phyloP scores from a whole-genome alignment of 1,139 yeast species.

The Suhomyces panamericanus region DNA sequence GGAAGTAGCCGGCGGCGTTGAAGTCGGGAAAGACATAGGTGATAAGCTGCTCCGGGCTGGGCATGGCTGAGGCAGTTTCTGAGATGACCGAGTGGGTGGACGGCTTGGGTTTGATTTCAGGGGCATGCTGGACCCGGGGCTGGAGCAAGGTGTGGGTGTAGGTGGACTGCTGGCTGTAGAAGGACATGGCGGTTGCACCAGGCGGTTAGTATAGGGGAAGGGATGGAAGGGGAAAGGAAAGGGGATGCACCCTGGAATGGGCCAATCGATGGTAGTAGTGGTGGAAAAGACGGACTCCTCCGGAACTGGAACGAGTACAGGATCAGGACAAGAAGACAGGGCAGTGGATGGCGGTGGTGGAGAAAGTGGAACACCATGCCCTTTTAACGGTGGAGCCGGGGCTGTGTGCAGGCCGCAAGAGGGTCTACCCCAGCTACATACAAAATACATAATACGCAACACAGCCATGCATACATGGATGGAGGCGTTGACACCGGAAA shows the following conservation, averaged over 20 bases:
- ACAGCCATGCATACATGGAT: no score
- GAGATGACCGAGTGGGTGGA: background rate
- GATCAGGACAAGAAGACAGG: background rate
- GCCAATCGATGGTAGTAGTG: background rate
- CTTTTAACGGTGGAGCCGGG: background rate
- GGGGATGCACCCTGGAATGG: background rate
- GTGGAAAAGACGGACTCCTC: background rate
- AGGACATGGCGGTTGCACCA: background rate
- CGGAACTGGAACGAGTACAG: background rate
- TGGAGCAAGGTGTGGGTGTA: background rate
- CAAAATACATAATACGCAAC: no score
- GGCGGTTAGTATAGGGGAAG: no score
- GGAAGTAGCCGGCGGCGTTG: constrained; percentile 50
- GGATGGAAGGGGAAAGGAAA: background rate
- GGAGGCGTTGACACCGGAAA: background rate
- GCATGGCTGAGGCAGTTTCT: background rate
- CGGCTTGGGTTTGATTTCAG: background rate
- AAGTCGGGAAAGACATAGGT: constrained; percentile 53
- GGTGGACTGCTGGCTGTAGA: background rate
- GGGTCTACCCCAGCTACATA: background rate
- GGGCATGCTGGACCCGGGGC: background rate
- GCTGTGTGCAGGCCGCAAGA: background rate
- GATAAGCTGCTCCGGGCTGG: constrained; percentile 28
- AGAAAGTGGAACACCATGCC: background rate
- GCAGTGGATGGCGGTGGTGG: background rate